phyloP scores from a whole-genome alignment of 1,284 basidiomycete species.

The Trichosporon sp. region DNA sequence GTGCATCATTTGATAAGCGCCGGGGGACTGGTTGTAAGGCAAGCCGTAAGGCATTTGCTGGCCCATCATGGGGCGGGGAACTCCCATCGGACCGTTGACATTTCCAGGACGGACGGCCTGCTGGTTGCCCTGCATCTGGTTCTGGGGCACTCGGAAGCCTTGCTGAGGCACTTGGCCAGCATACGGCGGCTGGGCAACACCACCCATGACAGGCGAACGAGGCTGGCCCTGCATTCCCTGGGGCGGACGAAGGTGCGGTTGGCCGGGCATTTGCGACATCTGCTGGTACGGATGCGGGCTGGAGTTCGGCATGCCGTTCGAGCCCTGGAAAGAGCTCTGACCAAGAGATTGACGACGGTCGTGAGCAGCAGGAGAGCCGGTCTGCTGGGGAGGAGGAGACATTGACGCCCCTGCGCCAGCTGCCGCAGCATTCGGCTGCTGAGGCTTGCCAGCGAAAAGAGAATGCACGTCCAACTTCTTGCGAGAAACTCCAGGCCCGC shows the following conservation, averaged over 20 bases:
- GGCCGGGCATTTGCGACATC: conserved; percentile 14
- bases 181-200: conserved; percentile 16
- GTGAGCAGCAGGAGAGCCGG: conserved; percentile 19
- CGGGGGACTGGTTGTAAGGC: conserved; percentile 29
- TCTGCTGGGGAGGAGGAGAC: conserved; percentile 20
- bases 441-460: conserved; percentile 38
- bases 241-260: conserved; percentile 30
- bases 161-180: conserved; percentile 23
- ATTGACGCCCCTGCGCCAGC: conserved; percentile 12
- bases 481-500: neutral
- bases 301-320: conserved; percentile 25
- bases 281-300: conserved; percentile 20
- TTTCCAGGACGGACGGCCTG: conserved; percentile 13
- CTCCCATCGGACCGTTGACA: conserved; percentile 10
- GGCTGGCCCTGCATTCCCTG: conserved; percentile 27
- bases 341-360: conserved; percentile 31
- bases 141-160: conserved; percentile 25
- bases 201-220: conserved; percentile 31
- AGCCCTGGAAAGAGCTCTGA: conserved; percentile 22
- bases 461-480: conserved; percentile 37
- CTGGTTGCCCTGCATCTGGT: conserved; percentile 18
- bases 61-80: conserved; percentile 16
- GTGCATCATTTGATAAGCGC: conserved; percentile 36
- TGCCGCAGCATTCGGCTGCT: conserved; percentile 14
- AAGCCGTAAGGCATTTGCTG: conserved; percentile 25